These are phyloP conservation scores for Hirschfeldia incana DNA, from an alignment of 345 rosid species.

Conservation along the genomic window DNA sequence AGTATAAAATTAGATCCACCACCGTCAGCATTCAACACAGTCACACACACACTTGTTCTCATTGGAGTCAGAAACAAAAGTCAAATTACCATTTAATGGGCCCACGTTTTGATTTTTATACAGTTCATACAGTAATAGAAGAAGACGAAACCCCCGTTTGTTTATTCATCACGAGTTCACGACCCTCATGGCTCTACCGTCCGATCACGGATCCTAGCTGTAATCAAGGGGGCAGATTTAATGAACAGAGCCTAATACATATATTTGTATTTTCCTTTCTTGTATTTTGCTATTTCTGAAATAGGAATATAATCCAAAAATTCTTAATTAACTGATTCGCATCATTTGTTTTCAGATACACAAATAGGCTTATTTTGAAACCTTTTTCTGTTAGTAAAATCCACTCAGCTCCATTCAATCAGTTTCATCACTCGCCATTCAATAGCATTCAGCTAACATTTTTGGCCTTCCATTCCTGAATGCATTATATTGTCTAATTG, in stretches of 20 bases:
- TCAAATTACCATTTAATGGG: neutral
- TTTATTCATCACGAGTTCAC: neutral
- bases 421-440: neutral
- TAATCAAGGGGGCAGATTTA: conserved; percentile 33
- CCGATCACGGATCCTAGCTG: conserved; percentile 40
- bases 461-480: neutral
- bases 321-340: neutral
- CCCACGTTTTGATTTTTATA: neutral
- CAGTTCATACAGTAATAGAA: neutral
- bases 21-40: conserved; percentile 27
- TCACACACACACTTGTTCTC: conserved; percentile 4
- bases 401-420: neutral
- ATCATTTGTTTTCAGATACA: neutral
- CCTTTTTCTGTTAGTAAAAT: neutral
- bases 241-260: conserved; percentile 6
- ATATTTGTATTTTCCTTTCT: neutral
- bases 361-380: neutral
- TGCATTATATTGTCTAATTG: neutral
- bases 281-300: conserved; percentile 25
- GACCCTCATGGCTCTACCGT: conserved; percentile 18
- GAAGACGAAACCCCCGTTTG: neutral
- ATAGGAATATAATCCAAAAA: neutral
- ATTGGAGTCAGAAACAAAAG: conserved; percentile 25
- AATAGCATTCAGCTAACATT: neutral
- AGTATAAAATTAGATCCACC: conserved; percentile 22